Conservation (phyloP, 2,329 filamentous ascomycete genomes). For the Arthrinium phaeospermum region DNA sequence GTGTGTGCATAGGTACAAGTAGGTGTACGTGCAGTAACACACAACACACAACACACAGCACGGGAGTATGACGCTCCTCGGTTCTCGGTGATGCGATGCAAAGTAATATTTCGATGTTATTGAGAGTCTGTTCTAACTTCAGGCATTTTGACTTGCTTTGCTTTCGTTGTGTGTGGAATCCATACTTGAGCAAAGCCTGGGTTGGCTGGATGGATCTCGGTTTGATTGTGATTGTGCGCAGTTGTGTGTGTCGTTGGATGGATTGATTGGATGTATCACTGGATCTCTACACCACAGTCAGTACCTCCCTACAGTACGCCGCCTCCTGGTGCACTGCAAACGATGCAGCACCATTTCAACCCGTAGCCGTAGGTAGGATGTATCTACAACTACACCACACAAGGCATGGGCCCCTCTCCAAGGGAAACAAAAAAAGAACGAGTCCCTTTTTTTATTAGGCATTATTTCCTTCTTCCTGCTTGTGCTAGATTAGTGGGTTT, state of each 20-base stretch:
- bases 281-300: background rate
- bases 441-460: background rate
- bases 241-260: background rate
- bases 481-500: constrained; percentile 18
- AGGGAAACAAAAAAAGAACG: background rate
- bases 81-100: constrained; percentile 5
- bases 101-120: background rate
- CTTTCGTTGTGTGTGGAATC: background rate
- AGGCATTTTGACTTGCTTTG: constrained; percentile 3
- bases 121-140: constrained; percentile 9
- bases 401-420: background rate
- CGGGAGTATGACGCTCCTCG: constrained; percentile 8
- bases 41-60: background rate
- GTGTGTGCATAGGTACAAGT: background rate
- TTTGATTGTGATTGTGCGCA: constrained; percentile 16
- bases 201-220: constrained; percentile 13
- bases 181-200: constrained; percentile 9
- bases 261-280: background rate
- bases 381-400: background rate
- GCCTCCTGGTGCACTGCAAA: constrained; percentile 15
- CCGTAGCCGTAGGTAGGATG: background rate
- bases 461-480: constrained; percentile 17
- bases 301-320: background rate
- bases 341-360: background rate
- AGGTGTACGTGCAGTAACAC: constrained; percentile 2